Evolutionary conservation across 257 asterid species (phyloP).

Genomic region (Capsicum rhomboideum): DNA sequence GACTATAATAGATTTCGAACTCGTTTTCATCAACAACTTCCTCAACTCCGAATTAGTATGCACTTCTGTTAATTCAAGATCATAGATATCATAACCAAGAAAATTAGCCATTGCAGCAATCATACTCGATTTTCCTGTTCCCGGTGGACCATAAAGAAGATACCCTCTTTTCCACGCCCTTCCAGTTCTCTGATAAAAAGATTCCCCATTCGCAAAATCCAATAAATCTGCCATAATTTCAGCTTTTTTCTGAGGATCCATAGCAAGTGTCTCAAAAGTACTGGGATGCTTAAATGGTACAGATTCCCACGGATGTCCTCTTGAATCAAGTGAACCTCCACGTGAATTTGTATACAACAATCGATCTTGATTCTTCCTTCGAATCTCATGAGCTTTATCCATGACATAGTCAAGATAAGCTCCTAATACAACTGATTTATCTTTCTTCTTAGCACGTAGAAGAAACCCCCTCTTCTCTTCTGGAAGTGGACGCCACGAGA

Average conservation of each 20-base stretch:
- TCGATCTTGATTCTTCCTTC: conserved; percentile 33
- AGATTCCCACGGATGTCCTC: conserved; percentile 49
- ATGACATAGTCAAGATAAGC: conserved; percentile 30
- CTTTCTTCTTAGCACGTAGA: conserved; percentile 29
- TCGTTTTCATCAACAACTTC: conserved; percentile 34
- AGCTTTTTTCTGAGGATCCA: conserved; percentile 31
- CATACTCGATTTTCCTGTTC: conserved; percentile 45
- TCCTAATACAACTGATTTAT: conserved; percentile 22
- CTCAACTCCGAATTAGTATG: conserved; percentile 34
- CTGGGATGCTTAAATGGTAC: conserved; percentile 46
- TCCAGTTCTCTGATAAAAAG: conserved; percentile 35
- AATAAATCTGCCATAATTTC: conserved; percentile 36
- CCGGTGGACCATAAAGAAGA: conserved; percentile 36
- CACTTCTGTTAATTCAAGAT: conserved; percentile 40
- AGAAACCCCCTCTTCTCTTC: conserved; percentile 42
- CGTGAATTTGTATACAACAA: conserved; percentile 39
- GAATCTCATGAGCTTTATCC: conserved; percentile 31
- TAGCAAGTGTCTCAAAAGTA: conserved; percentile 36
- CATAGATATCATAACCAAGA: conserved; percentile 41
- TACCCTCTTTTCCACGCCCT: conserved; percentile 49
- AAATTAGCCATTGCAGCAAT: conserved; percentile 50
- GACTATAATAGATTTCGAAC: conserved; percentile 36
- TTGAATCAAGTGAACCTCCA: conserved; percentile 34
- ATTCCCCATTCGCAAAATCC: conserved; percentile 32
- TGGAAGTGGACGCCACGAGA: conserved; percentile 40